Conservation (phyloP, 805 yeast species). For the Clavispora fructus region DNA sequence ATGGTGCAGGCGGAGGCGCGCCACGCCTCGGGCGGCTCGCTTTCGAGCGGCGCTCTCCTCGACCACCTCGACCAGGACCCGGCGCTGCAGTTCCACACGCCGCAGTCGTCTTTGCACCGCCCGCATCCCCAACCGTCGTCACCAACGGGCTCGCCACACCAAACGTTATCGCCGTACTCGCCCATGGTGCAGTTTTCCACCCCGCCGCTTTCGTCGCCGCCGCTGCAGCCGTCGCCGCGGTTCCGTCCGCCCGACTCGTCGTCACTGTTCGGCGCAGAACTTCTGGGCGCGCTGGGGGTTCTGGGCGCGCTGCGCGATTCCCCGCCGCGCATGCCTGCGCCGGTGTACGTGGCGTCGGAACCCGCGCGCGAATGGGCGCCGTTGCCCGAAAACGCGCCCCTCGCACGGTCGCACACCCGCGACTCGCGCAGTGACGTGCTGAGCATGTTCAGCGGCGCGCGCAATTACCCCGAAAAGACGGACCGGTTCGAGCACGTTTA, state of each 20-base stretch:
- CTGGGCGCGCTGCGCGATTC: background rate
- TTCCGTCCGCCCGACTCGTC: background rate
- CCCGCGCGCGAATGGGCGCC: background rate
- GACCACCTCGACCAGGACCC: constrained; percentile 3
- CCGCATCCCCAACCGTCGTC: too few species aligned
- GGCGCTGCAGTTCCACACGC: background rate
- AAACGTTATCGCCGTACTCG: background rate
- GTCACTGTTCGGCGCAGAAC: background rate
- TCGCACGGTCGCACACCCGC: constrained; percentile 9
- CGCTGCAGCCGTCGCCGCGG: background rate
- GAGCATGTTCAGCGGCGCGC: background rate
- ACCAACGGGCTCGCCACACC: too few species aligned
- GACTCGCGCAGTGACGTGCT: constrained; percentile 4
- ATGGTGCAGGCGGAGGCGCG: background rate
- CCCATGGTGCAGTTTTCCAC: background rate
- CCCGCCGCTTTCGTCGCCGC: too few species aligned
- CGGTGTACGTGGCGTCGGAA: background rate
- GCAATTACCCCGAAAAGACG: background rate
- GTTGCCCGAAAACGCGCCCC: constrained; percentile 2
- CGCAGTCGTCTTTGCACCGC: background rate
- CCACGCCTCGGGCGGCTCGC: constrained; percentile 10
- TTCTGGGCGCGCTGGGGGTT: background rate
- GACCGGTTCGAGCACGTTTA: too few species aligned
- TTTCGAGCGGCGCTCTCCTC: constrained; percentile 16
- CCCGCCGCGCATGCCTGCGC: background rate